Conservation (phyloP, 164 flowering plant genomes). For the Umbellularia californica region DNA sequence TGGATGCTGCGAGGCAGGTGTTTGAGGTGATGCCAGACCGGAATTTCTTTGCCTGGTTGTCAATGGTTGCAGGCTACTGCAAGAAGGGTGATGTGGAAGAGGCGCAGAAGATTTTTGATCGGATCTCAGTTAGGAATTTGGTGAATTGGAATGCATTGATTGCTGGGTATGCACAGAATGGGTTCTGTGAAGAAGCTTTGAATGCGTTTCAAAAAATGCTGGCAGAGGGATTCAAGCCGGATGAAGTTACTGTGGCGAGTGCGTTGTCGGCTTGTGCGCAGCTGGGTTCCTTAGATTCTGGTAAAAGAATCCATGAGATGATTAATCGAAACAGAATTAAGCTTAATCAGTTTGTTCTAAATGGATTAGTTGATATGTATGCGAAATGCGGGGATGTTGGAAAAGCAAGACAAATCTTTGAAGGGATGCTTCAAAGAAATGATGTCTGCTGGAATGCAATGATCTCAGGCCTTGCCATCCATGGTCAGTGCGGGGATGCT, state of each 20-base stretch:
- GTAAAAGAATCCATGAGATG: conserved; percentile 50
- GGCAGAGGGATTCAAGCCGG: conserved; percentile 57
- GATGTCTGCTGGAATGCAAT: conserved; percentile 70
- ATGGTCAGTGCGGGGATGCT: conserved; percentile 54
- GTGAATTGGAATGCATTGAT: conserved; percentile 74
- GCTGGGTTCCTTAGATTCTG: conserved; percentile 47
- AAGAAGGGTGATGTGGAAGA: conserved; percentile 47
- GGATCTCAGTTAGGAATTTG: conserved; percentile 45
- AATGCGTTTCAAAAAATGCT: conserved; percentile 46
- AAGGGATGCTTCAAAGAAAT: conserved; percentile 30
- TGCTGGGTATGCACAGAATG: conserved; percentile 70
- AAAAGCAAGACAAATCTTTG: conserved; percentile 50
- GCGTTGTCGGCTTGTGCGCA: conserved; percentile 72
- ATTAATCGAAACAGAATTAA: conserved; percentile 30
- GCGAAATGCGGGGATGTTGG: conserved; percentile 72
- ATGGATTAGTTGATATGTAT: conserved; percentile 79
- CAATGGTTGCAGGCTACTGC: conserved; percentile 70
- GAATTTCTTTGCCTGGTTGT: conserved; percentile 66
- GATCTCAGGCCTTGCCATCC: conserved; percentile 61
- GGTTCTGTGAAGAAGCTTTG: conserved; percentile 56
- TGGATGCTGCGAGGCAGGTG: conserved; percentile 55
- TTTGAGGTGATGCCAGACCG: conserved; percentile 63
- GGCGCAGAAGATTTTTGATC: conserved; percentile 51
- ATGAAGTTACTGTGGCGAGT: conserved; percentile 54
- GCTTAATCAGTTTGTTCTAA: conserved; percentile 54